These are phyloP conservation scores for Yamagishiella unicocca DNA, from an alignment of 139 green algal species.

Conservation along the genomic window DNA sequence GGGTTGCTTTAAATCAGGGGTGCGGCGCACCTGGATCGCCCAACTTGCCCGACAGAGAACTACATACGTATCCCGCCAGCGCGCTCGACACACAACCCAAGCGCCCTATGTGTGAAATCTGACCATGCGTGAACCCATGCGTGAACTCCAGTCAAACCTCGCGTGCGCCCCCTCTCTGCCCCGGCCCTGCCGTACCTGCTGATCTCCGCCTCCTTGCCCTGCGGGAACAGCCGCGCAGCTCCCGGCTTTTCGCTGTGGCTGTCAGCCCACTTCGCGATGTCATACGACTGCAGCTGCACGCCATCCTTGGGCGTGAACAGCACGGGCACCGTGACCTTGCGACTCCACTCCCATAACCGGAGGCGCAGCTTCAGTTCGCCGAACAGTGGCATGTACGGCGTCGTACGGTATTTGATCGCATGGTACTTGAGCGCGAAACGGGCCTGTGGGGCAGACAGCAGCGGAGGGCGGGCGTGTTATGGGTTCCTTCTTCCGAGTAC, in stretches of 20 bases:
- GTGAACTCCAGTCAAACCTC: too few species aligned
- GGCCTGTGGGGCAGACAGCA: neutral
- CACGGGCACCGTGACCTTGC: slow-evolving; percentile 31
- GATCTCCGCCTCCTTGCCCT: slow-evolving; percentile 13
- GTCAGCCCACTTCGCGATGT: slow-evolving; percentile 39
- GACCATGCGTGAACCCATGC: too few species aligned
- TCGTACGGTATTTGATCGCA: slow-evolving; percentile 24
- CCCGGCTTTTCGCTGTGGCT: neutral
- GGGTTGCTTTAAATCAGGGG: too few species aligned
- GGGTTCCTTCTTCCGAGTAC: too few species aligned
- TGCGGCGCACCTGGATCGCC: too few species aligned
- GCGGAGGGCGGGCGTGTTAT: too few species aligned
- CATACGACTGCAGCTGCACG: slow-evolving; percentile 28
- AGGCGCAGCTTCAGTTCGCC: slow-evolving; percentile 21
- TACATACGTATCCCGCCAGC: too few species aligned
- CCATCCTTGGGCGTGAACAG: slow-evolving; percentile 35
- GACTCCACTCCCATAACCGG: slow-evolving; percentile 17
- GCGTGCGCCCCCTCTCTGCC: too few species aligned
- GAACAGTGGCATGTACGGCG: slow-evolving; percentile 13
- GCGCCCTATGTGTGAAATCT: too few species aligned
- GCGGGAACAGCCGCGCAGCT: neutral
- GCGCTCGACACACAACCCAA: too few species aligned
- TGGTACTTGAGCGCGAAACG: slow-evolving; percentile 41
- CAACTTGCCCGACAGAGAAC: too few species aligned
- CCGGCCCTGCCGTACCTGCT: neutral